Base-by-base conservation (phyloP, 129 eudicot genomes). In the Ambrosia artemisiifolia region DNA sequence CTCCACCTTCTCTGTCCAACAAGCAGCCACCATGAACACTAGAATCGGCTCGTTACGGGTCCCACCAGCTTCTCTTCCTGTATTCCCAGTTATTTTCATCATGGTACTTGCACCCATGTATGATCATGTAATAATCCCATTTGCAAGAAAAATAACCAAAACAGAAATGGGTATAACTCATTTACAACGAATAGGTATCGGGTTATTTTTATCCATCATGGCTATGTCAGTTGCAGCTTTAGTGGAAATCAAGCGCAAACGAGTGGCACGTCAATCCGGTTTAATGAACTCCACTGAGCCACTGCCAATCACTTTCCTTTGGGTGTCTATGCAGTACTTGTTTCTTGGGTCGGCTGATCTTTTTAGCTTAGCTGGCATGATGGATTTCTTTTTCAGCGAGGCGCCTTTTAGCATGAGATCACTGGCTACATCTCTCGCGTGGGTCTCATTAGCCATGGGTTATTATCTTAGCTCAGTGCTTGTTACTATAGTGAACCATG, bases 61-160 rank as follows among this genome's bases (percentile, higher is more conserved):
- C 73, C 90, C 97, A 56, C 97, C 96, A n/a, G 97, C 97, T 34
- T 91, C 97, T 64, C 90, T 91, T 7, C 97, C 97, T 13, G 81
- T 91, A 38, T 88, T 91, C 70, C 97, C 97, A 0, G 97, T 91
- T 61, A 66, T 86, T 57, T 91, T 91, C 87, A 86, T 86, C 51
- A 82, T 91, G 88, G 53, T 91, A 32, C 95, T 91, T 9, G 90
- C 96, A 30, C 95, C n/a, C n/a, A n/a, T n/a, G n/a, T n/a, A n/a
- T n/a, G n/a, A n/a, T n/a, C n/a, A n/a, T n/a, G n/a, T n/a, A n/a
- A n/a, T n/a, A n/a, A n/a, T n/a, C n/a, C n/a, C n/a, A n/a, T n/a
- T n/a, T n/a, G n/a, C n/a, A n/a, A n/a, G n/a, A n/a, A n/a, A n/a
- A n/a, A n/a, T n/a, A n/a, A n/a, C n/a, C 53, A 84, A 82, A 67